Base-by-base conservation (phyloP, 164 flowering plant species). In the Berberis vulgaris region DNA sequence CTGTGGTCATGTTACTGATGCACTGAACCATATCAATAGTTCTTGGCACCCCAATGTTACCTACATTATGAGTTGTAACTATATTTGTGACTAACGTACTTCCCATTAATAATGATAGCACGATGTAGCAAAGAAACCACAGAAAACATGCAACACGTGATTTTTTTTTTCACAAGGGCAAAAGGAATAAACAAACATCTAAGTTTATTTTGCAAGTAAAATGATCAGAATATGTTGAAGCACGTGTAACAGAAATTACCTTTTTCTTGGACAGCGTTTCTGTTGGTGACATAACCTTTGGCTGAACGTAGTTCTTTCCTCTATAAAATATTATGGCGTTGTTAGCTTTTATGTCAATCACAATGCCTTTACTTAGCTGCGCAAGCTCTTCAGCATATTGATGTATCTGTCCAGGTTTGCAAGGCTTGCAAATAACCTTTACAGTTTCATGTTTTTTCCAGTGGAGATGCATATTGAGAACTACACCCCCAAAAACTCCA, bases 401-500 rank as follows among this genome's bases (percentile, higher is more conserved):
- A 49, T 84, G 83, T 71, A 93, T 73, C 72, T 90, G 92, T 59
- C 98, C 97, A 45, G 90, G 94, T 71, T 66, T 84, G 75, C 97
- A 93, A 59, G 96, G 92, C 66, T 71, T 90, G 78, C 93, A 90
- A 60, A 79, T 58, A 67, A 93, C 97, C 78, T 90, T 90, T 39
- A 93, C 94, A 41, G 97, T 90, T 70, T 88, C 92, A 72, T 93
- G 94, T 62, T 74, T 90, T 78, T 93, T 93, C 97, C 97, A 86
- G 49, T 93, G 98, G 26, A 89, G 90, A 80, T 90, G 98, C 98
- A 93, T 89, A 69, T 93, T 93, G 38, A 93, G 92, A 78, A 86
- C 98, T 70, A 93, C 96, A 64, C 94, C 94, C 62, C 98, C 98
- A 79, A 93, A 90, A 13, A 93, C 92, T 68, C 97, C 98, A 50